These are phyloP conservation scores for Cytauxzoon felis DNA, from an alignment of 169 alveolate genomes.

Conservation along the genomic window DNA sequence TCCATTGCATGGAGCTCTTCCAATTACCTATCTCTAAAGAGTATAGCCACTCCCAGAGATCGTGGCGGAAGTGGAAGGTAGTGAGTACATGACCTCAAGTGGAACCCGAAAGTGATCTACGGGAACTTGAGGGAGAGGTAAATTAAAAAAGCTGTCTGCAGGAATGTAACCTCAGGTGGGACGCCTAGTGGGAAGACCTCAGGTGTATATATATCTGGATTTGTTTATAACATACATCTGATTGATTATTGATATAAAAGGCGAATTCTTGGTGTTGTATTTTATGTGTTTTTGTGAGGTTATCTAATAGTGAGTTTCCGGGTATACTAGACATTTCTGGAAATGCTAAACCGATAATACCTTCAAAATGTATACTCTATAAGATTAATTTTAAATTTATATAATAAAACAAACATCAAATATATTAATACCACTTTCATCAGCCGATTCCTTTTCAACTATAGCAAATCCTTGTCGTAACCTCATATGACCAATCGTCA, in stretches of 20 bases:
- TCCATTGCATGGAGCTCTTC: too few species aligned
- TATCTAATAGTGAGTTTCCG: constrained; percentile 76
- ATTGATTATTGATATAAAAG: constrained; percentile 75
- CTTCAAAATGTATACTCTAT: constrained; percentile 81
- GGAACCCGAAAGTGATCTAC: too few species aligned
- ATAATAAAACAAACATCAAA: constrained; percentile 53
- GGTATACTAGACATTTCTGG: constrained; percentile 83
- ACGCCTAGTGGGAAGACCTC: too few species aligned
- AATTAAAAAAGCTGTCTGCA: too few species aligned
- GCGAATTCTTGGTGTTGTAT: constrained; percentile 76
- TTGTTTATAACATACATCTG: constrained; percentile 21
- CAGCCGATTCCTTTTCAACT: constrained; percentile 72
- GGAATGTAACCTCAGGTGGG: too few species aligned
- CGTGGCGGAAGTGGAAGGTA: too few species aligned
- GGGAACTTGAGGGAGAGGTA: too few species aligned
- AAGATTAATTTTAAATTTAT: constrained; percentile 20
- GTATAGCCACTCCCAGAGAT: too few species aligned
- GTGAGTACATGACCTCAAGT: too few species aligned
- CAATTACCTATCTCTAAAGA: too few species aligned
- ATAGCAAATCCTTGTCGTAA: constrained; percentile 78
- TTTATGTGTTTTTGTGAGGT: constrained; percentile 62
- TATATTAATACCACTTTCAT: constrained; percentile 39
- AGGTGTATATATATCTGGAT: too few species aligned
- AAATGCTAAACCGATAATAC: constrained; percentile 83
- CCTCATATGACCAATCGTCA: constrained; percentile 69